Base-by-base conservation (phyloP, 768 basidiomycete species). In the Hydnomerulius pinastri region DNA sequence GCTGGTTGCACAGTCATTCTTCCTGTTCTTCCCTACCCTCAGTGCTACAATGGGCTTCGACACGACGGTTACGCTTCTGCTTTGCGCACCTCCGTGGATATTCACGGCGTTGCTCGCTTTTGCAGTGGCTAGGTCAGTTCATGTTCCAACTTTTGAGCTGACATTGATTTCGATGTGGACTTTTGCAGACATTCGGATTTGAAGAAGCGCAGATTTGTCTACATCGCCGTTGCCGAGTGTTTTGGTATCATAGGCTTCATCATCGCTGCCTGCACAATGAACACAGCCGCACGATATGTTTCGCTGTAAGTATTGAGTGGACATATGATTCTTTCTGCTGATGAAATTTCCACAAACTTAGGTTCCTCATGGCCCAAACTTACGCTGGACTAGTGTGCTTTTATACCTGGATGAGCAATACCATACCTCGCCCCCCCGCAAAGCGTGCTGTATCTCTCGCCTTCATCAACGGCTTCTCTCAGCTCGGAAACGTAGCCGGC, bases 361-460 rank as follows among this genome's bases (percentile, higher is more conserved):
- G 85, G 23, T 90, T 90, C 67, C 67, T 90, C 30, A 83, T 87
- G 80, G 82, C 84, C 4, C 81, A 83, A 58, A 79, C 80, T 1
- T 86, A 87, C 59, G 76, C 82, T 4, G 87, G 79, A 3, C 85
- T 85, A 64, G 80, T 89, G 54, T 76, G 76, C 53, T 82, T 87
- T 30, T 54, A 46, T 59, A 67, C 74, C 9, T 77, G 75, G 79
- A 69, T 79, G 47, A 73, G 73, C 35, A 77, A 73, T 50, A 71
- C 75, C 9, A 73, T 93, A 66, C 81, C 89, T 20, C 80, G 85
- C 17, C 84, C 90, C 13, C 81, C 90, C 2, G 80, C 84, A 18
- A 93, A 92, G 66, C 83, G 90, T 11, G 87, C 90, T 5, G 85
- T 92, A 13, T 85, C 85, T 11, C 72, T 94, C 32, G 90, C 90